Evolutionary conservation across 495 filamentous ascomycete species (phyloP), one percentile per base, ranked within the genome.

Genomic region (Diplogelasinospora grovesii): DNA sequence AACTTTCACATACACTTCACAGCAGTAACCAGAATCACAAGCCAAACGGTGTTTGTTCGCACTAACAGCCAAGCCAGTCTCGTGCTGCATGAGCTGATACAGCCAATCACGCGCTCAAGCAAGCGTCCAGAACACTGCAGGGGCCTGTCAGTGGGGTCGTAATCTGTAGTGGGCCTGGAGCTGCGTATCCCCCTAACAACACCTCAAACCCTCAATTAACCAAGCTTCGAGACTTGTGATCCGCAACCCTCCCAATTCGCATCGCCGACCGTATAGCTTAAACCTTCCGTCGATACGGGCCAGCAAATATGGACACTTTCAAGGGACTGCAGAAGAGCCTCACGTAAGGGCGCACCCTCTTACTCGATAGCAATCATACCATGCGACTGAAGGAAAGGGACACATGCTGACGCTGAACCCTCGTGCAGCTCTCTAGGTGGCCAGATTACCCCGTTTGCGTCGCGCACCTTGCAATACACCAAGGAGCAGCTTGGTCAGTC

Each of bases 401-500:
- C 18, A 19, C 34, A 27, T 26, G 35, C 57, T 60, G 27, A 60
- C 53, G 29, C 38, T n/a, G 24, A 31, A 3, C n/a, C n/a, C 23
- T 21, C 24, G 24, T 36, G 27, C 54, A 73, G 69, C 58, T 61
- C 53, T 40, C 57, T 71, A 37, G 65, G 68, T 43, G 63, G 61
- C 39, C 68, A 71, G 46, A 65, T 98, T 68, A 85, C 86, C 48
- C 92, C 92, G 19, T 95, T 94, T 54, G 86, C 89, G 49, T 82
- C 85, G 48, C 85, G 92, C 44, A 95, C 88, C 26, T 87, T 94
- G 64, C 92, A 98, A 69, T 89, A 86, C 71, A 83, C 95, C 61
- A 93, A 90, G 68, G 92, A 98, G 68, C 89, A 95, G 65, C 74
- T 96, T 33, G 92, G 92, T 39, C 89, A 95, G 57, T 88, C 81